Evolutionary conservation across 495 filamentous ascomycete species (phyloP).

Genomic region (Extremus antarcticus): DNA sequence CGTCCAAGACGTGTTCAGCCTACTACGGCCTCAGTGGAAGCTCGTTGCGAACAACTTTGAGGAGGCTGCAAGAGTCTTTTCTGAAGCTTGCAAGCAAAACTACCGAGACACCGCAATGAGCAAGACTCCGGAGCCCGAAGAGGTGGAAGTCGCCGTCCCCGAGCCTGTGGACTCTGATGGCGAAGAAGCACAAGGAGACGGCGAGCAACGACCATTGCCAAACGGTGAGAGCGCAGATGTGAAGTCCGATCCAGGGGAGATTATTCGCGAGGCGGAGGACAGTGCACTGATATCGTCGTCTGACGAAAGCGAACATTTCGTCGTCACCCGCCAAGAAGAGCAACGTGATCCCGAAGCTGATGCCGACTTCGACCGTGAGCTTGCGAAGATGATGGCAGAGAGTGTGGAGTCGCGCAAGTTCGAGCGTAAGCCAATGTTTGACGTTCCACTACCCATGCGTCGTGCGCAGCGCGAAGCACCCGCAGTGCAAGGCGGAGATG

Average conservation of each 20-base stretch:
- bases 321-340: slow-evolving; percentile 82
- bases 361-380: slow-evolving; percentile 95
- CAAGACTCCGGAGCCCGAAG: slow-evolving; percentile 38
- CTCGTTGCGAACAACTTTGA: slow-evolving; percentile 59
- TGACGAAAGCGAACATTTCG: slow-evolving; percentile 66
- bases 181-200: slow-evolving; percentile 46
- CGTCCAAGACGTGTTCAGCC: slow-evolving; percentile 79
- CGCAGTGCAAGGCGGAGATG: slow-evolving; percentile 27
- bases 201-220: slow-evolving; percentile 35
- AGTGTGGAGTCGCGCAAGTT: slow-evolving; percentile 88
- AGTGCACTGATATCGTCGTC: slow-evolving; percentile 27
- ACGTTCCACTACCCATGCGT: slow-evolving; percentile 84
- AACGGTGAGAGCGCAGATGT: not conserved
- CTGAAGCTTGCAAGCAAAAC: slow-evolving; percentile 76
- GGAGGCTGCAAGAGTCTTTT: slow-evolving; percentile 75
- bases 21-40: slow-evolving; percentile 85
- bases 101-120: slow-evolving; percentile 68
- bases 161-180: slow-evolving; percentile 38
- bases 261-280: slow-evolving; percentile 36
- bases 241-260: slow-evolving; percentile 28
- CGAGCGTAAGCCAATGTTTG: slow-evolving; percentile 86
- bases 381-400: slow-evolving; percentile 97
- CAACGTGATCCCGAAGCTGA: slow-evolving; percentile 88
- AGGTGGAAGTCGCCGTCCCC: slow-evolving; percentile 56
- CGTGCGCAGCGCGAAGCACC: slow-evolving; percentile 49